A percentile compares a stretch with the other conserved stretches of the same genome.
phyloP scores from a whole-genome alignment of 2,329 filamentous ascomycete genomes.

The Pseudogymnoascus sp. region DNA sequence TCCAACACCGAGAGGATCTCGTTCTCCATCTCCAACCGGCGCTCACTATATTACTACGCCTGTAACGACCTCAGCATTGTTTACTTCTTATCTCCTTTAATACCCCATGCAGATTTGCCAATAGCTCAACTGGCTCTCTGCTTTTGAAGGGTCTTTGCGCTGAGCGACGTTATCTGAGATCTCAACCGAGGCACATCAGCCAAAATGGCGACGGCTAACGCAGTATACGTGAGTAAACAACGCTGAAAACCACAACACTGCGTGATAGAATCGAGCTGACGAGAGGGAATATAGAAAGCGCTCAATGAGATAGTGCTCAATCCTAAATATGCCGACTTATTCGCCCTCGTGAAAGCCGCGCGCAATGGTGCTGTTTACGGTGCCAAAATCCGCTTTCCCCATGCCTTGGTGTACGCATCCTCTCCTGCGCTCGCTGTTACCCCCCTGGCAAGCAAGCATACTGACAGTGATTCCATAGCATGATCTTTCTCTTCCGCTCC shows the following conservation, averaged over 20 bases:
- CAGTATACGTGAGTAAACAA: slow-evolving; percentile 8
- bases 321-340: slow-evolving; percentile 75
- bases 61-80: neutral
- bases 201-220: slow-evolving; percentile 3
- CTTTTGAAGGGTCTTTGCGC: neutral
- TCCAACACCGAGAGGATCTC: neutral
- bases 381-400: slow-evolving; percentile 94
- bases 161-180: slow-evolving; percentile 2
- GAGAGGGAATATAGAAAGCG: slow-evolving; percentile 22
- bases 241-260: neutral
- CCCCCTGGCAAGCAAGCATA: slow-evolving; percentile 7
- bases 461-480: slow-evolving; percentile 43
- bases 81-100: neutral
- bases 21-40: neutral
- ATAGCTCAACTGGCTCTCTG: neutral
- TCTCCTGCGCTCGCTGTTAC: neutral
- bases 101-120: slow-evolving; percentile 1
- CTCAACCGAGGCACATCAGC: slow-evolving; percentile 9
- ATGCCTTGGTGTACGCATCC: slow-evolving; percentile 70
- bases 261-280: slow-evolving; percentile 12
- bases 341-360: slow-evolving; percentile 83
- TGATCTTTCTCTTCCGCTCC: slow-evolving; percentile 94
- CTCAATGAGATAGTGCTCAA: slow-evolving; percentile 74
- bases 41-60: neutral
- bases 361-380: slow-evolving; percentile 98